Base-by-base conservation (phyloP, 768 basidiomycete species). In the Lepiota venenata region DNA sequence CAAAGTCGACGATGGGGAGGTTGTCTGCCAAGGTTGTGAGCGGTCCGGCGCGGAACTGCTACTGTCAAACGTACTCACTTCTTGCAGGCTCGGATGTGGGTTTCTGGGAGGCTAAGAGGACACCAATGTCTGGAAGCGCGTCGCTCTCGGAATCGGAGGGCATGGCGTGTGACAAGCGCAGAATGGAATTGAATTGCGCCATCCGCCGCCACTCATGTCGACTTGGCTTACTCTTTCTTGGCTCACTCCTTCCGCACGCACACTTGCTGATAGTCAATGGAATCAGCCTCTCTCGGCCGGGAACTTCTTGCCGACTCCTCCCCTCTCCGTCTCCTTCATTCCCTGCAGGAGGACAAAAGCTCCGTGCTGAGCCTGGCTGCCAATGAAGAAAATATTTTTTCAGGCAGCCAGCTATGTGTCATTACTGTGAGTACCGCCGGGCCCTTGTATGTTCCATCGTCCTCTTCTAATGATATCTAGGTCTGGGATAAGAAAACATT, bases 401-500 rank as follows among this genome's bases (percentile, higher is more conserved):
- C 85, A 52, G 93, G 93, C 1, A 88, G 84, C 60, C 92, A 94
- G 64, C 81, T 79, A 45, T 73, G 82, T 54, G 83, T 88, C 62
- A 92, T 95, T 52, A 81, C 81, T 47, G 93, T 92, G 59, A 60
- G 81, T 58, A 21, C 27, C 3, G 29, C 8, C 40, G n/a, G n/a
- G n/a, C 15, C 14, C 2, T 41, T 39, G 18, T 27, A 38, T 39
- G 18, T 25, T 14, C 14, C 4, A 32, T 16, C 37, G 11, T 51
- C 20, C 5, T 8, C 15, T 5, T 9, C 49, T 29, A 32, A 36
- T 45, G 32, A 35, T 10, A 9, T 45, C 10, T 10, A 97, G 93
- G 93, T 96, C 40, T 96, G 93, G 89, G 84, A 91, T 64, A 85
- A 88, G 63, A 70, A 72, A 36, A 79, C 86, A 0, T 87, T 90